A percentile compares a stretch with the other conserved stretches of the same genome.
Evolutionary conservation across 768 basidiomycete species (phyloP).

Genomic region (Collybia mongolica): DNA sequence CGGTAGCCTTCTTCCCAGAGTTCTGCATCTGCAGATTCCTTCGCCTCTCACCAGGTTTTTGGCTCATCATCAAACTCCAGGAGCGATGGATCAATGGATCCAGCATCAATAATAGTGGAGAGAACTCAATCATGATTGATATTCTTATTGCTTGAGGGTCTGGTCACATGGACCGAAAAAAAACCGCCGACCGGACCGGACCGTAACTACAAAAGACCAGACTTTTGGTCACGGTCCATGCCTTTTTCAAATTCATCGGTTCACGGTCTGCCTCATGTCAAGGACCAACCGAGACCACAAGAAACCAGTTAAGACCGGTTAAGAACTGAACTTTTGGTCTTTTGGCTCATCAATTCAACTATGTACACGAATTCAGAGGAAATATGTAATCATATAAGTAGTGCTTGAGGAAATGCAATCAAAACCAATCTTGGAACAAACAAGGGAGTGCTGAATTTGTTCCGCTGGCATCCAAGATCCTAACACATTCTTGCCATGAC

Average conservation of each 20-base stretch:
- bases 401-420: background rate
- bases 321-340: background rate
- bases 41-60: background rate
- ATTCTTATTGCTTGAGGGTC: constrained; percentile 2
- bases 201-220: background rate
- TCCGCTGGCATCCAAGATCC: background rate
- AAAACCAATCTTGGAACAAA: background rate
- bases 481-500: background rate
- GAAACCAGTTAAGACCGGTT: constrained; percentile 2
- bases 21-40: background rate
- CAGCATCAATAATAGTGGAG: too few relatives aligned
- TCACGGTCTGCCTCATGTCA: background rate
- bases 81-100: background rate
- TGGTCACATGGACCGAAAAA: background rate
- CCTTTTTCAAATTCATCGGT: background rate
- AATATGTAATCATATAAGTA: background rate
- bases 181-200: background rate
- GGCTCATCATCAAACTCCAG: constrained; percentile 1
- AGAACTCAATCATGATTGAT: too few relatives aligned
- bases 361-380: background rate
- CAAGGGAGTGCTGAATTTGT: background rate
- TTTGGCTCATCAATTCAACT: background rate
- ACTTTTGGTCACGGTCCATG: background rate
- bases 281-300: background rate
- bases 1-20: too few relatives aligned